phyloP scores from a whole-genome alignment of 192 early-diverging fungal species.

The Phlyctochytrium bullatum region DNA sequence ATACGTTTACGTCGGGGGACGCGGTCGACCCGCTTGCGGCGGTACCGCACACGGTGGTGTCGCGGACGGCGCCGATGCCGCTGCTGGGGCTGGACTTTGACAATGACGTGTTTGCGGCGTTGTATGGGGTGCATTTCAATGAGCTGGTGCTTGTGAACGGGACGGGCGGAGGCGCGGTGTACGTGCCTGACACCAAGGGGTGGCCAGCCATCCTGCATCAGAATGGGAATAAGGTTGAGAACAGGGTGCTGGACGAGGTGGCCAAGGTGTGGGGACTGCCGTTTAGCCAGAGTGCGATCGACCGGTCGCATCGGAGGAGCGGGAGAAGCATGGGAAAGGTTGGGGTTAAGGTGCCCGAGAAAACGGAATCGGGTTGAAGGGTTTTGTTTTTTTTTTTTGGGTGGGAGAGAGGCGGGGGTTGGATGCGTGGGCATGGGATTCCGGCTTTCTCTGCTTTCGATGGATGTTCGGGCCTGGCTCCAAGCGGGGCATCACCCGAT shows the following conservation, averaged over 20 bases:
- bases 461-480: too few species aligned
- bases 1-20: background rate
- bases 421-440: too few species aligned
- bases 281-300: slow-evolving; percentile 2
- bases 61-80: background rate
- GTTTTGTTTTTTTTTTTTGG: too few species aligned
- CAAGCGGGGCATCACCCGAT: too few species aligned
- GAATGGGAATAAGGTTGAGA: slow-evolving; percentile 23
- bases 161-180: background rate
- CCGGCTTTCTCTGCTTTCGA: too few species aligned
- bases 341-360: too few species aligned
- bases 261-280: slow-evolving; percentile 13
- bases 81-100: slow-evolving; percentile 27
- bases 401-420: too few species aligned
- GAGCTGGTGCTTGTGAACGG: slow-evolving; percentile 6
- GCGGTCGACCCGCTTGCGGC: background rate
- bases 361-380: too few species aligned
- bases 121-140: slow-evolving; percentile 6
- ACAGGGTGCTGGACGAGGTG: slow-evolving; percentile 19
- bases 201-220: slow-evolving; percentile 27
- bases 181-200: slow-evolving; percentile 12
- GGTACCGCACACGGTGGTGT: background rate
- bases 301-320: background rate
- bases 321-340: background rate
- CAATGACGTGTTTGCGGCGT: slow-evolving; percentile 26